Evolutionary conservation across 768 basidiomycete species (phyloP), one percentile per base, ranked within the genome.

Genomic region (Exidia glandulosa): DNA sequence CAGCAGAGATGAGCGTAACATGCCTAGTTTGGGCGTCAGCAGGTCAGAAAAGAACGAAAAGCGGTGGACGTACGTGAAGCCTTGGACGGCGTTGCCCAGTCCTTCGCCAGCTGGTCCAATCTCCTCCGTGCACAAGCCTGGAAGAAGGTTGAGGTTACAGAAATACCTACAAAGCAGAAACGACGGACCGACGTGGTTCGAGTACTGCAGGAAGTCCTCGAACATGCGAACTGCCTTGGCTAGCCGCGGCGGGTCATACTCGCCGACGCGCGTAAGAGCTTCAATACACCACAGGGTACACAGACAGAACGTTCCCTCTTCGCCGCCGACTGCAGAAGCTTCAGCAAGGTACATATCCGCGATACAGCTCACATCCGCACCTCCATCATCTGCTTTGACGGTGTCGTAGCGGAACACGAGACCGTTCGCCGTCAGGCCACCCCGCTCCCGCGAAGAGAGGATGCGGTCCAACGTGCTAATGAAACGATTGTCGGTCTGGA

Each of bases 221-320:
- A 97, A 94, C 88, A 96, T 94, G n/a, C 79, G 71, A 4, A 89
- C 78, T 3, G 93, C 86, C 57, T 80, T 81, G 14, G 74, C 74
- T 14, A 95, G 74, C 64, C 93, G 77, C 6, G 77, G 64, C 55
- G 74, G 77, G 64, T 95, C 88, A 62, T 80, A 90, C 60, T 88
- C 81, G 0, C 93, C 93, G 0, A 89, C 94, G 10, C 94, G 81
- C 0, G 92, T 90, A 62, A 98, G 73, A 0, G 93, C 93, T 66
- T 97, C 94, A 47, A 95, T 76, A 63, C 87, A 87, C 89, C 88
- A 91, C 6, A 91, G 70, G 0, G 88, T 90, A 67, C 91, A 94
- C 54, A 98, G 75, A 62, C 90, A 91, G 73, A 97, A 96, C 0
- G 90, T 94, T 2, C 94, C 94, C 72, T 96, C 94, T 63, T 95